Evolutionary conservation across 768 basidiomycete species (phyloP), one percentile per base, ranked within the genome.

Genomic region (Leccinellum albellum): DNA sequence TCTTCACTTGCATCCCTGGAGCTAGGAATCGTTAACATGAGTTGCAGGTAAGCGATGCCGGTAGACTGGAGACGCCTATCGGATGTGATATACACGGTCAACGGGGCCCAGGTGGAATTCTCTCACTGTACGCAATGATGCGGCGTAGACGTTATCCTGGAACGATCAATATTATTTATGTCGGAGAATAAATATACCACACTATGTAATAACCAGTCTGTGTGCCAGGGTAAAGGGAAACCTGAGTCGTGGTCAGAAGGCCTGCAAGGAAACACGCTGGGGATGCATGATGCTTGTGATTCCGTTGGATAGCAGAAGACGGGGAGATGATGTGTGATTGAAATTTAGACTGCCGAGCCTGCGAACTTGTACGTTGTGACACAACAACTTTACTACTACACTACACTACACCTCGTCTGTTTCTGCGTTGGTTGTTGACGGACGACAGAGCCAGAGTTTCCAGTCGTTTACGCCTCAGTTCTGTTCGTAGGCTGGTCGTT

Each of bases 281-380:
- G n/a, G n/a, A 40, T 10, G 20, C 10, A 44, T 21, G 42, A 14
- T 14, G 26, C 26, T 26, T 26, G 26, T 3, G 26, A n/a, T n/a
- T n/a, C n/a, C n/a, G n/a, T n/a, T n/a, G n/a, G n/a, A n/a, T n/a
- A n/a, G n/a, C n/a, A n/a, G n/a, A n/a, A n/a, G n/a, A n/a, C n/a
- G n/a, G n/a, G n/a, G n/a, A n/a, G n/a, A n/a, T n/a, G n/a, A n/a
- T n/a, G n/a, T n/a, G n/a, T n/a, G n/a, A n/a, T 26, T 73, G 28
- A 76, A 74, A 64, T 70, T 68, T 71, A 74, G 50, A 86, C 86
- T 65, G 56, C 59, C 60, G 66, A 68, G 65, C 69, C 70, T 72
- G 70, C 51, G 71, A 69, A 73, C 57, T 33, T 29, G 17, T 54
- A 66, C 61, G 61, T 60, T 63, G 58, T 42, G 50, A 46, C 35